These are phyloP conservation scores for Coemansia sp. DNA, from an alignment of 192 early-diverging fungal genomes.

Conservation along the genomic window DNA sequence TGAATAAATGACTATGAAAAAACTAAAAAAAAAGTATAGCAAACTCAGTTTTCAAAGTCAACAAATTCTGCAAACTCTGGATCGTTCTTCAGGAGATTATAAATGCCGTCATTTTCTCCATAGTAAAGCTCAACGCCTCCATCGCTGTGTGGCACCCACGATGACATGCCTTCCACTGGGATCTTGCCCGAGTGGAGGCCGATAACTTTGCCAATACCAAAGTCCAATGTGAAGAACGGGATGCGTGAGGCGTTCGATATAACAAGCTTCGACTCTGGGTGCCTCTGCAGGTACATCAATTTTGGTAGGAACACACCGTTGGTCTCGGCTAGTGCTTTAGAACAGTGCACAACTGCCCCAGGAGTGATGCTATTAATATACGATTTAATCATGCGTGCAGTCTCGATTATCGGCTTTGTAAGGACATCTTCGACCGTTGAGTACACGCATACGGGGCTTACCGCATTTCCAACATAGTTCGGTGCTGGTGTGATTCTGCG, in stretches of 20 bases:
- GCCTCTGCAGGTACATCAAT: slow-evolving; percentile 2
- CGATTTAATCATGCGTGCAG: slow-evolving; percentile 17
- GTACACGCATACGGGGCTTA: slow-evolving; percentile 15
- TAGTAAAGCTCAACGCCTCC: slow-evolving; percentile 30
- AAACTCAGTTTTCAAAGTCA: slow-evolving; percentile 16
- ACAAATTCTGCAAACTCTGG: slow-evolving; percentile 10
- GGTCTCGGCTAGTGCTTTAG: slow-evolving; percentile 8
- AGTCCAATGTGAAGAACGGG: slow-evolving; percentile 22
- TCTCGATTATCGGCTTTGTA: slow-evolving; percentile 14
- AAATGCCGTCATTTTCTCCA: slow-evolving; percentile 12
- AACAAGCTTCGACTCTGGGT: slow-evolving; percentile 9
- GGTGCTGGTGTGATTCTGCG: slow-evolving; percentile 14
- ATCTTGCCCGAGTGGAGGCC: slow-evolving; percentile 13
- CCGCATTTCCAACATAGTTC: slow-evolving; percentile 34
- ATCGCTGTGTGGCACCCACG: slow-evolving; percentile 22
- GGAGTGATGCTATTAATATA: slow-evolving; percentile 22
- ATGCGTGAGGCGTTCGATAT: slow-evolving; percentile 34
- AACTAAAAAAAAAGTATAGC: not conserved
- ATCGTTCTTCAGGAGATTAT: slow-evolving; percentile 17
- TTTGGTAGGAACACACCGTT: slow-evolving; percentile 16
- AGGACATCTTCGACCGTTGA: slow-evolving; percentile 10
- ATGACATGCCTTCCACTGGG: slow-evolving; percentile 16
- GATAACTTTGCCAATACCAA: slow-evolving; percentile 19
- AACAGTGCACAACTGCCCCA: slow-evolving; percentile 17
- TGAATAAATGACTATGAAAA: slow-evolving; percentile 1